Base-by-base conservation (phyloP, 768 basidiomycete species). In the Dioszegia crocea region DNA sequence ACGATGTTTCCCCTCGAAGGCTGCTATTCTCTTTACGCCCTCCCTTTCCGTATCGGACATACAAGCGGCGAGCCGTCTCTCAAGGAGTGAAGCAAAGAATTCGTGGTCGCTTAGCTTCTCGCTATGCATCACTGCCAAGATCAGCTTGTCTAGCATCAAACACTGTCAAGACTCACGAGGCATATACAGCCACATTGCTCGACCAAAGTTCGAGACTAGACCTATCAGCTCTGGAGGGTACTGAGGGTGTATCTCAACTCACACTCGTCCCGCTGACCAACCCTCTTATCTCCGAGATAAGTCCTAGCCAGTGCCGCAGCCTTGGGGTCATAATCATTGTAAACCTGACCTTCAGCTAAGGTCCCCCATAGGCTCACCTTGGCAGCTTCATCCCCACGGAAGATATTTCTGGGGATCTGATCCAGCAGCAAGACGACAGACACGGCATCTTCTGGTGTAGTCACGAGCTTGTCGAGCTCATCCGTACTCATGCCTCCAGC, bases 361-460 rank as follows among this genome's bases (percentile, higher is more conserved):
- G 23, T n/a, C 8, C 44, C 43, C 16, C 17, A 9, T 55, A 16
- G 23, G 39, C 53, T 1, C 12, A 61, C 60, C 48, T 57, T 61
- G 4, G 38, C 21, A 2, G 60, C 60, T 39, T 30, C 29, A 1
- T 41, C 29, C 30, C 55, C 55, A n/a, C 60, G 38, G 26, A 50
- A 61, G 30, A 61, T 52, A 45, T 61, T 61, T 30, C 60, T 10
- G 6, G 60, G 54, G 2, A 61, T 50, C 46, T 61, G 60, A 38
- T 61, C 60, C 27, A 61, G 43, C 29, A 61, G 33, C 10, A 61
- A 24, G 3, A 61, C 41, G 33, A 46, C 55, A 9, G 24, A 54
- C 16, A 56, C 54, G 3, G 54, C 55, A 14, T 61, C 60, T 26
- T 61, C 47, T 10, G 17, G 21, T 11, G 31, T 46, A 24, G 30